Percentiles rank a stretch among this genome's conserved stretches.
Evolutionary conservation across 805 yeast species (phyloP).

Genomic region (Wickerhamomyces mucosus): DNA sequence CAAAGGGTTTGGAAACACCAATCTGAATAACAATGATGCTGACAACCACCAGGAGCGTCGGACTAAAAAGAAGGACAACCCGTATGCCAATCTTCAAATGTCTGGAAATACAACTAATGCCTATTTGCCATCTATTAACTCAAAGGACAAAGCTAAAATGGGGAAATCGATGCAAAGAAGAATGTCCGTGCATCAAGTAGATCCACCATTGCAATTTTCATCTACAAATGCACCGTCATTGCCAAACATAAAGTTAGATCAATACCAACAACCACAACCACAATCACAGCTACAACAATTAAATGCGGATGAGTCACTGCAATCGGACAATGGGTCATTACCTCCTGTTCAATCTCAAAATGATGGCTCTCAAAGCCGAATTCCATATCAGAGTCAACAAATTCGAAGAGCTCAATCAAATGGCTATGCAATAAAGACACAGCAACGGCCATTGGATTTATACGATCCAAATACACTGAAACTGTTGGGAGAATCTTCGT

Average conservation of each 20-base stretch:
- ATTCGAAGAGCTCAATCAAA: no score
- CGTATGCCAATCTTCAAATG: constrained; percentile 12
- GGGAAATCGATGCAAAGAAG: constrained; percentile 35
- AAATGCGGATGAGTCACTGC: no score
- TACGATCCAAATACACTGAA: constrained; percentile 21
- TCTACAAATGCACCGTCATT: constrained; percentile 18
- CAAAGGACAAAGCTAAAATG: constrained; percentile 27
- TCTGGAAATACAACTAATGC: constrained; percentile 5
- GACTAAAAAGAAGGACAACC: constrained; percentile 8
- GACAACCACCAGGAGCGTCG: not conserved
- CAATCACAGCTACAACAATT: no score
- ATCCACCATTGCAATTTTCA: constrained; percentile 3
- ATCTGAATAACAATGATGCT: constrained; percentile 10
- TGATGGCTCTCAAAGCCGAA: no score
- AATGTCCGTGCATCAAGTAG: constrained; percentile 28
- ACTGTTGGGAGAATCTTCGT: constrained; percentile 29
- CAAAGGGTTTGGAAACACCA: constrained; percentile 7
- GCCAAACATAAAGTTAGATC: constrained; percentile 16
- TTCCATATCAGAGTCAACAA: no score
- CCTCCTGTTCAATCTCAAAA: no score
- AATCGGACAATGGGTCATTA: no score
- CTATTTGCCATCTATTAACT: constrained; percentile 24
- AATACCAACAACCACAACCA: constrained; percentile 11
- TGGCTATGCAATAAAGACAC: not conserved
- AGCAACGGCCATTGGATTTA: constrained; percentile 6